Percentiles rank a stretch among this genome's conserved stretches.
phyloP scores from a whole-genome alignment of 2,329 filamentous ascomycete species.

The Clarireedia sp. region DNA sequence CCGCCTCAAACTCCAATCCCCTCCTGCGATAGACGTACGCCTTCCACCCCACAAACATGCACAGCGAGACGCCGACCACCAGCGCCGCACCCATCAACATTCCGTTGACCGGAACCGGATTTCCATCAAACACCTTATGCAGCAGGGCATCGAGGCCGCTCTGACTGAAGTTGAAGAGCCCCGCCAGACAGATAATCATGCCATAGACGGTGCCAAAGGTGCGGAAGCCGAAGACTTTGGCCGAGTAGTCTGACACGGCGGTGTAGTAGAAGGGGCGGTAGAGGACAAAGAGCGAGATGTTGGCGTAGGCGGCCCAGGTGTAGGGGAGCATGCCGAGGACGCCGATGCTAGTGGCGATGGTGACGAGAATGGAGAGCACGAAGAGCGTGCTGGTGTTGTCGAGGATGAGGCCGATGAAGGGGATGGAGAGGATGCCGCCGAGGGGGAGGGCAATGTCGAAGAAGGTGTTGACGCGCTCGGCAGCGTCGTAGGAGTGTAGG shows the following conservation, averaged over 20 bases:
- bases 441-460: constrained; percentile 82
- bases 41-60: constrained; percentile 51
- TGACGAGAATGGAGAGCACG: constrained; percentile 63
- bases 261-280: constrained; percentile 90
- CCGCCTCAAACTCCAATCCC: constrained; percentile 36
- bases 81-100: constrained; percentile 55
- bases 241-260: constrained; percentile 78
- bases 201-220: constrained; percentile 95
- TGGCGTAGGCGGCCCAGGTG: constrained; percentile 65
- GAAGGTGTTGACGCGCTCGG: constrained; percentile 67
- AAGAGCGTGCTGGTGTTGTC: constrained; percentile 67
- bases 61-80: constrained; percentile 55
- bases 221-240: constrained; percentile 86
- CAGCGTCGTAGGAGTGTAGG: constrained; percentile 51
- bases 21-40: constrained; percentile 33
- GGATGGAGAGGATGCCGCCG: constrained; percentile 76
- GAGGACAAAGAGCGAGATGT: constrained; percentile 71
- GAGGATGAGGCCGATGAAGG: constrained; percentile 74
- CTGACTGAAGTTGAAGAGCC: constrained; percentile 77
- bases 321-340: constrained; percentile 66
- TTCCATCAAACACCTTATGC: constrained; percentile 59
- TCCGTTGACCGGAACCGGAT: constrained; percentile 72
- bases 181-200: constrained; percentile 77
- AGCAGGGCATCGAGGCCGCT: constrained; percentile 72
- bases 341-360: constrained; percentile 66